Base-by-base conservation (phyloP, 2,329 filamentous ascomycete genomes). In the Arthrobotrys sinensis region DNA sequence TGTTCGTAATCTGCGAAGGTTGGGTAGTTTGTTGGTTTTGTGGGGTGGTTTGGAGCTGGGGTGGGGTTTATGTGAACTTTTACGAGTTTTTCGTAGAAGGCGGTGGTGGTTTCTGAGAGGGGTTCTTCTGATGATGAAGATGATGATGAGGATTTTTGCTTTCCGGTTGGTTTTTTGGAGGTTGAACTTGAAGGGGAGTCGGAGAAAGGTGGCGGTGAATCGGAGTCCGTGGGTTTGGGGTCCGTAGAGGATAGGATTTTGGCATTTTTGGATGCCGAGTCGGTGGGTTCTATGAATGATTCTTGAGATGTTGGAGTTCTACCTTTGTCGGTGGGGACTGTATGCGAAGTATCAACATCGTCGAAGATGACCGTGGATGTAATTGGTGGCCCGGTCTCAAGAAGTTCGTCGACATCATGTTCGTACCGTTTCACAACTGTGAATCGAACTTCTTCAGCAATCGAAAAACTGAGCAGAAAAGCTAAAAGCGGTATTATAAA, bases 31-130 rank as follows among this genome's bases (percentile, higher is more conserved):
- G 53, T 38, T 0, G 48, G 57, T 67, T 77, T 77, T 7, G 50
- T 45, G 10, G 66, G 48, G 66, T 77, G 40, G 48, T 36, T 34
- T 14, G 46, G 11, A 4, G 73, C 60, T 12, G 60, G 57, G 36
- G 60, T 62, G 28, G 73, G 43, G 50, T 70, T 53, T n/a, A 77
- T 62, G 40, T 77, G 73, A 8, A 77, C 16, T 60, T 71, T 70
- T 40, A 77, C 73, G n/a, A 77, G 14, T 66, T 77, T 77, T 60
- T 66, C 36, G 43, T 57, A 66, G 38, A 21, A 66, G 7, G n/a
- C 62, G 21, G 73, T 77, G 12, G 64, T 60, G 32, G 50, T 67
- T 16, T 45, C 19, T 1, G 64, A n/a, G 19, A 14, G n/a, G 21
- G 38, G 16, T 36, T 32, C 38, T 24, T 46, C 53, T 19, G 55